These are phyloP conservation scores for Hyphopichia fennica DNA, from an alignment of 1,139 yeast species.

Conservation along the genomic window DNA sequence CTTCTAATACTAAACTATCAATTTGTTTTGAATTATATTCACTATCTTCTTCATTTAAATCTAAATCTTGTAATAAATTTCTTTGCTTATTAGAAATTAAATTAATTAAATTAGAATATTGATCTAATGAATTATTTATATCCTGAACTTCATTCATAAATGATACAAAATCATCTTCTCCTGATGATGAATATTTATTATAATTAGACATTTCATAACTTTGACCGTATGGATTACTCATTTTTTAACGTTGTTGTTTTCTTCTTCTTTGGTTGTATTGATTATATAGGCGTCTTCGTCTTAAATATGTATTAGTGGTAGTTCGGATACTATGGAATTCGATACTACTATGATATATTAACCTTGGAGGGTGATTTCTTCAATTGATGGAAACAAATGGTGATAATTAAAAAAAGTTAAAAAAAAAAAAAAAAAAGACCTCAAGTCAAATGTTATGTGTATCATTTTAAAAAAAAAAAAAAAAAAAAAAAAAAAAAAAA, in stretches of 20 bases:
- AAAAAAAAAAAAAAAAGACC: too few relatives aligned
- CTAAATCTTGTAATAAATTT: constrained; percentile 75
- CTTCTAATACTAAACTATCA: constrained; percentile 74
- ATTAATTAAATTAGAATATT: constrained; percentile 73
- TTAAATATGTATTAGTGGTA: background rate
- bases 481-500: too few relatives aligned
- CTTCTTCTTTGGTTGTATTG: background rate
- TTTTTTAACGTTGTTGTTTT: constrained; percentile 10
- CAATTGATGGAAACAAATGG: too few relatives aligned
- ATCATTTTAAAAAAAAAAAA: too few relatives aligned
- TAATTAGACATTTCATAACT: constrained; percentile 37
- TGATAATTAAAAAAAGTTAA: too few relatives aligned
- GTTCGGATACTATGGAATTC: too few relatives aligned
- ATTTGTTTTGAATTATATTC: constrained; percentile 72
- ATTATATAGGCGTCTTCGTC: background rate
- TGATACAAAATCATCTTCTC: constrained; percentile 62
- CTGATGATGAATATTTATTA: constrained; percentile 27
- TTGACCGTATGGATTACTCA: constrained; percentile 29
- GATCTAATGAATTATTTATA: constrained; percentile 77
- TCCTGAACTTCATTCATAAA: constrained; percentile 84
- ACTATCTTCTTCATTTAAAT: constrained; percentile 74
- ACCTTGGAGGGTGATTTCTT: too few relatives aligned
- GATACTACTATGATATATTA: too few relatives aligned
- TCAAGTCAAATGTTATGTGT: too few relatives aligned
- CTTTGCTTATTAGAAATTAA: constrained; percentile 81